A percentile compares a stretch with the other conserved stretches of the same genome.
Conservation (phyloP, 169 alveolate species). For the Babesia bigemina region DNA sequence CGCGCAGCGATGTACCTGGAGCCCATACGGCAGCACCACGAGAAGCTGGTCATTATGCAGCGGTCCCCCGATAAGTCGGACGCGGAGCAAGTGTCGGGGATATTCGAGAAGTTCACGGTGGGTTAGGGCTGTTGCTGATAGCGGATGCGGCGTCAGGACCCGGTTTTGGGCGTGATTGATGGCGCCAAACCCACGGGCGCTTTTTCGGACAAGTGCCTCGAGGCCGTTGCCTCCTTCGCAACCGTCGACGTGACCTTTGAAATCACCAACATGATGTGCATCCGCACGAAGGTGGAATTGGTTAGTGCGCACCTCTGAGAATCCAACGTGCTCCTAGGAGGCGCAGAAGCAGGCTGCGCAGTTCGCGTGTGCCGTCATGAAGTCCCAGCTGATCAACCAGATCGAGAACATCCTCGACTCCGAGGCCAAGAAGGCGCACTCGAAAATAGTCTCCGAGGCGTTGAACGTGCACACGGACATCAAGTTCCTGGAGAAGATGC, state of each 20-base stretch:
- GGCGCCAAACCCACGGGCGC: conserved; percentile 60
- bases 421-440: conserved; percentile 73
- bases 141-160: conserved; percentile 17
- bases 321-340: conserved; percentile 10
- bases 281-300: conserved; percentile 58
- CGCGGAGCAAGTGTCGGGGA: conserved; percentile 27
- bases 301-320: background rate
- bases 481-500: conserved; percentile 70
- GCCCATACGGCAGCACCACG: conserved; percentile 49
- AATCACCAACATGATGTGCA: conserved; percentile 33
- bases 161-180: conserved; percentile 48
- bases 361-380: conserved; percentile 75
- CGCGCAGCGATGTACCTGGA: conserved; percentile 57
- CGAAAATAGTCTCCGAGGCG: conserved; percentile 67
- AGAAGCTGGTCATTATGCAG: conserved; percentile 49
- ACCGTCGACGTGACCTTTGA: conserved; percentile 40
- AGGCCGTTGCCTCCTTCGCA: conserved; percentile 5
- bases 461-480: conserved; percentile 68
- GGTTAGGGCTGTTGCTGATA: background rate
- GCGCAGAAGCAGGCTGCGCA: conserved; percentile 74
- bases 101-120: conserved; percentile 33
- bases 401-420: conserved; percentile 78
- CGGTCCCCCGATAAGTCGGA: conserved; percentile 50
- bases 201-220: conserved; percentile 62
- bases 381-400: conserved; percentile 71